Evolutionary conservation across 1,284 basidiomycete species (phyloP), one percentile per base, ranked within the genome.

Genomic region (Tilletiopsis washingtonensis): DNA sequence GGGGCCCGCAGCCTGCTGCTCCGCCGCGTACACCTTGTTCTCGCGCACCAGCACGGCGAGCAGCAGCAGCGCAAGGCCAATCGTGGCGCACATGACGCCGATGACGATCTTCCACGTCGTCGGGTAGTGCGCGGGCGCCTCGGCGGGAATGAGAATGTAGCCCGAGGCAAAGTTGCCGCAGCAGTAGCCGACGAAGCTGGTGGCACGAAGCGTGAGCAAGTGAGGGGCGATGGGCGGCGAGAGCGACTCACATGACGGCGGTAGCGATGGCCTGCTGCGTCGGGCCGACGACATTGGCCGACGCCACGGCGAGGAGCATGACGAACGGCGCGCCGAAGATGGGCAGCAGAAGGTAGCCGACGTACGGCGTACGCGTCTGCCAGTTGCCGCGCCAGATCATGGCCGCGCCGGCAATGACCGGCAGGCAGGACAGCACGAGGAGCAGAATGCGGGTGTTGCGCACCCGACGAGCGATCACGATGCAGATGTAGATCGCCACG

Each of bases 311-410:
- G 21, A 79, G 72, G 43, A 77, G 71, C 7, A 76, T 64, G 21
- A 78, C 77, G 48, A 76, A 78, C 4, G 77, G 77, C 2, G 78
- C 76, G 2, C 78, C 78, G 51, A 79, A 79, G 17, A 73, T 70
- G n/a, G 73, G 64, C 15, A 67, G 54, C 14, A 77, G 67, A 53
- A 76, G 78, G 60, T 76, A 78, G 0, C 79, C 79, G 17, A 78
- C 76, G 12, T 79, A 59, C 0, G 78, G 77, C 0, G 76, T 71
- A 0, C 73, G 69, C 26, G 75, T 73, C 12, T 56, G 50, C 63
- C 76, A 78, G 23, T 75, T 65, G 1, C 74, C 76, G 14, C 70
- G 69, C 77, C 78, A 79, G 54, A 76, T 74, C 53, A 75, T 66
- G n/a, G 76, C 60, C 0, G 75, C 74, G 15, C 79, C 78, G 21